phyloP scores from a whole-genome alignment of 345 rosid genomes.

The Balakata baccata region DNA sequence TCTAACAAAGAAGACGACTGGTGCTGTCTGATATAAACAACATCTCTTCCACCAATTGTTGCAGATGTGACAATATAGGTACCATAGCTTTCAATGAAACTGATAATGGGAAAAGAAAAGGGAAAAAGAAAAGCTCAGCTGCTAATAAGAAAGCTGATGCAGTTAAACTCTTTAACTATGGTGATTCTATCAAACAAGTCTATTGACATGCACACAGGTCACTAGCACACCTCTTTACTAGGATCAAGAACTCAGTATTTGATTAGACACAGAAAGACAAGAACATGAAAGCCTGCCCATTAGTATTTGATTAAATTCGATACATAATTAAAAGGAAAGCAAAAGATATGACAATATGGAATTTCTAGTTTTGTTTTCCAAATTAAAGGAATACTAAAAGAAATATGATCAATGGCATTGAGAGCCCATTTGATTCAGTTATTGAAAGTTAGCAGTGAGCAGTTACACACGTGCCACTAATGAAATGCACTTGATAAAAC shows the following conservation, averaged over 20 bases:
- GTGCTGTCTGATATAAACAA: constrained; percentile 88
- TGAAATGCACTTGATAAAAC: no score
- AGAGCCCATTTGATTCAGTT: neutral
- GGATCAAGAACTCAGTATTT: neutral
- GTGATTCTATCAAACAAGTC: constrained; percentile 1
- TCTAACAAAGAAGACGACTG: constrained; percentile 70
- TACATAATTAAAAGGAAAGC: neutral
- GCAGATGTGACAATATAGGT: constrained; percentile 91
- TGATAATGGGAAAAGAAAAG: constrained; percentile 29
- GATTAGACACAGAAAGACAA: neutral
- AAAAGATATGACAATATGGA: neutral
- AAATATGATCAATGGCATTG: neutral
- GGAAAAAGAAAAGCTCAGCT: neutral
- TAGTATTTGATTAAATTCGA: neutral
- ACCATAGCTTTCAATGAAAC: constrained; percentile 83
- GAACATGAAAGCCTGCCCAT: neutral
- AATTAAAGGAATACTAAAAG: neutral
- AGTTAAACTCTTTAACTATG: constrained; percentile 12
- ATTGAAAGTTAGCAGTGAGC: no score
- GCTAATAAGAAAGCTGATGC: constrained; percentile 23
- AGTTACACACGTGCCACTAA: no score
- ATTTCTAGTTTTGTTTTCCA: neutral
- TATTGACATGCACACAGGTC: neutral
- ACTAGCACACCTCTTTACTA: neutral
- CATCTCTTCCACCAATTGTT: constrained; percentile 94